These are phyloP conservation scores for Suhomyces chickasaworum DNA, from an alignment of 1,139 yeast genomes.

Conservation along the genomic window DNA sequence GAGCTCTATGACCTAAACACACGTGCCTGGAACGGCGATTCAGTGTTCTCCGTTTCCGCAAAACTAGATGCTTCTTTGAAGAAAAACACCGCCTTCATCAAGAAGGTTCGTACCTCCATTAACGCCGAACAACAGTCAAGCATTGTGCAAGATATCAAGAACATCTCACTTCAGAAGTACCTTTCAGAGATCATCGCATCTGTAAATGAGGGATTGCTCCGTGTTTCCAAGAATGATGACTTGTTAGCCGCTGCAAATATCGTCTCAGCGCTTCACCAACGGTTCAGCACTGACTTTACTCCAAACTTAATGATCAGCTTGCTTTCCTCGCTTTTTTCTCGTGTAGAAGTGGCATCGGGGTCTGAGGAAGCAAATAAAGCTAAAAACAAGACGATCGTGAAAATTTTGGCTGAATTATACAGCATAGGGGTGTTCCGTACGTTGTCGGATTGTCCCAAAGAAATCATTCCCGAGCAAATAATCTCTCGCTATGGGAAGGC, in stretches of 20 bases:
- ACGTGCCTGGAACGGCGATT: slow-evolving; percentile 57
- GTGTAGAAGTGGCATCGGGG: background rate
- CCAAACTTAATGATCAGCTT: slow-evolving; percentile 52
- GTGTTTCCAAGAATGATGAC: slow-evolving; percentile 60
- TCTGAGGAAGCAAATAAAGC: slow-evolving; percentile 14
- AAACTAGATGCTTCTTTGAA: slow-evolving; percentile 76
- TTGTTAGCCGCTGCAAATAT: slow-evolving; percentile 66
- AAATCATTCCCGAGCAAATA: slow-evolving; percentile 27
- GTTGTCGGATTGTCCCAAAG: slow-evolving; percentile 36
- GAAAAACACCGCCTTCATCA: slow-evolving; percentile 81
- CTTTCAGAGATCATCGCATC: slow-evolving; percentile 70
- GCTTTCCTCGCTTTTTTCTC: slow-evolving; percentile 37
- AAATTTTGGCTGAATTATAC: slow-evolving; percentile 63
- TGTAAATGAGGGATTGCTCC: slow-evolving; percentile 61
- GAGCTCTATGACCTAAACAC: slow-evolving; percentile 46
- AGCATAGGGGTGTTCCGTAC: slow-evolving; percentile 58
- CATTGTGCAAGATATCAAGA: slow-evolving; percentile 61
- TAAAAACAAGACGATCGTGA: slow-evolving; percentile 53
- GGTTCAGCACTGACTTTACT: slow-evolving; percentile 61
- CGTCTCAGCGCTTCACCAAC: slow-evolving; percentile 73
- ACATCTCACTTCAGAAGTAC: slow-evolving; percentile 73
- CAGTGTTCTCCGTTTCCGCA: slow-evolving; percentile 25
- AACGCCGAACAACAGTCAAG: slow-evolving; percentile 46
- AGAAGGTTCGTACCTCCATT: slow-evolving; percentile 62
- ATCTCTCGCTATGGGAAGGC: slow-evolving; percentile 23